A percentile compares a stretch with the other conserved stretches of the same genome.
phyloP scores from a whole-genome alignment of 2,329 filamentous ascomycete species.

The Aurifilum marmelostoma region DNA sequence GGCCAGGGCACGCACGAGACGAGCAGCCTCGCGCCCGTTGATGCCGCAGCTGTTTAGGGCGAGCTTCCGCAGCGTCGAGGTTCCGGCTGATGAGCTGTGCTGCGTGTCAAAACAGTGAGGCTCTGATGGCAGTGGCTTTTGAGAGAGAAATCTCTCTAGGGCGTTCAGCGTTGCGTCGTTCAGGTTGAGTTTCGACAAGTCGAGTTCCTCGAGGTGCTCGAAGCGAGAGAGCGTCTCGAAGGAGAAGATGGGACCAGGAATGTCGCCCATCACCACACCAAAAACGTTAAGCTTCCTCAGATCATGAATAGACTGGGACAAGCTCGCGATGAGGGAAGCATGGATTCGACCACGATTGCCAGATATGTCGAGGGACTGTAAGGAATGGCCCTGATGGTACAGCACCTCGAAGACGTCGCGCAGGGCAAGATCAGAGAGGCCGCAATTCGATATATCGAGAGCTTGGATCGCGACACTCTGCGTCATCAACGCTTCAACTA shows the following conservation, averaged over 20 bases:
- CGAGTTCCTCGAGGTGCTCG: slow-evolving; percentile 55
- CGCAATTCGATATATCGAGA: slow-evolving; percentile 55
- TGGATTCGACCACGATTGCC: slow-evolving; percentile 56
- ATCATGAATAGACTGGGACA: slow-evolving; percentile 48
- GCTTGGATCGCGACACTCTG: slow-evolving; percentile 47
- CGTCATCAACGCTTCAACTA: slow-evolving; percentile 37
- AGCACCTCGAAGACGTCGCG: slow-evolving; percentile 53
- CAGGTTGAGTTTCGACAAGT: slow-evolving; percentile 59
- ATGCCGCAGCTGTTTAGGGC: slow-evolving; percentile 57
- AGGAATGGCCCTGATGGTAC: slow-evolving; percentile 46
- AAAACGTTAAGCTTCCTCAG: slow-evolving; percentile 54
- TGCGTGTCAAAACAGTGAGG: slow-evolving; percentile 4
- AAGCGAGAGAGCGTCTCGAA: slow-evolving; percentile 46
- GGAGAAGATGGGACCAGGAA: slow-evolving; percentile 51
- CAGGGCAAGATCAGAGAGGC: slow-evolving; percentile 53
- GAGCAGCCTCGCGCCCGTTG: slow-evolving; percentile 52
- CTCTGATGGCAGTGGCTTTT: slow-evolving; percentile 22
- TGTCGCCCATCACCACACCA: slow-evolving; percentile 52
- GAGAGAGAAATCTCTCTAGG: slow-evolving; percentile 49
- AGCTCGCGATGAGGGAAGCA: slow-evolving; percentile 49
- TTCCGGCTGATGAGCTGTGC: slow-evolving; percentile 21
- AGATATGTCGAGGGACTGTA: slow-evolving; percentile 56
- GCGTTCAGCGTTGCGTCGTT: slow-evolving; percentile 53
- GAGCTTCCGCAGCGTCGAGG: slow-evolving; percentile 49
- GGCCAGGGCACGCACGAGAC: slow-evolving; percentile 55